These are phyloP conservation scores for Botrytis pseudocinerea DNA, from an alignment of 2,329 filamentous ascomycete species.

Conservation along the genomic window DNA sequence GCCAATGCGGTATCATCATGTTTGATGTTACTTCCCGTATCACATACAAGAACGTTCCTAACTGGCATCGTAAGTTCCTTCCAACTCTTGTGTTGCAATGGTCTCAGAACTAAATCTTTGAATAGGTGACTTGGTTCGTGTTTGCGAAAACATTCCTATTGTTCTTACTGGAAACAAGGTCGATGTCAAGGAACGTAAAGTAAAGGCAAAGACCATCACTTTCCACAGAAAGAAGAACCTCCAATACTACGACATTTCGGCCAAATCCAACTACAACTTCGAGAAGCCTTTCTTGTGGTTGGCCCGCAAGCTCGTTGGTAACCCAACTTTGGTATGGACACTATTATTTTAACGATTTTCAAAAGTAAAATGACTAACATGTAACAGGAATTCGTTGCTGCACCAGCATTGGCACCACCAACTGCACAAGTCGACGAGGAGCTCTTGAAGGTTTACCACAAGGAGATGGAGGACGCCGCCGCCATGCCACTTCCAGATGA, in stretches of 20 bases:
- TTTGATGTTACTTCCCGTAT: slow-evolving; percentile 99
- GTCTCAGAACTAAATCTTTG: slow-evolving; percentile 20
- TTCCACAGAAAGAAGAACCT: slow-evolving; percentile 99
- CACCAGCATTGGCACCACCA: slow-evolving; percentile 89
- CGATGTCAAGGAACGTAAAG: slow-evolving; percentile 99
- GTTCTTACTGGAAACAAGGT: slow-evolving; percentile 99
- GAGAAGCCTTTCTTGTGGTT: slow-evolving; percentile 99
- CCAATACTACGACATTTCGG: slow-evolving; percentile 99
- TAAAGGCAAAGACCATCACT: slow-evolving; percentile 99
- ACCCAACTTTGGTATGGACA: slow-evolving; percentile 72
- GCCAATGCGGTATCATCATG: slow-evolving; percentile 99
- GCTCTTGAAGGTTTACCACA: slow-evolving; percentile 77
- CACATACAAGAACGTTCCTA: slow-evolving; percentile 99
- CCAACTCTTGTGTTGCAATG: slow-evolving; percentile 8
- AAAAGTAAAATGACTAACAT: slow-evolving; percentile 27
- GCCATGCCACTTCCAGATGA: slow-evolving; percentile 88
- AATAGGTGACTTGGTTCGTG: slow-evolving; percentile 92
- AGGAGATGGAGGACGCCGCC: slow-evolving; percentile 84
- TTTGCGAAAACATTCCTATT: slow-evolving; percentile 99
- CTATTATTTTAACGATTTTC: slow-evolving; percentile 25
- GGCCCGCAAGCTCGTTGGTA: slow-evolving; percentile 96
- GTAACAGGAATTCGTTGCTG: slow-evolving; percentile 88
- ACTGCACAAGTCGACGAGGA: slow-evolving; percentile 85
- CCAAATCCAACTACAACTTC: slow-evolving; percentile 99
- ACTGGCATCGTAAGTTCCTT: slow-evolving; percentile 91